These are phyloP conservation scores for Rubia peregrina DNA, from an alignment of 305 asterid species.

Conservation along the genomic window DNA sequence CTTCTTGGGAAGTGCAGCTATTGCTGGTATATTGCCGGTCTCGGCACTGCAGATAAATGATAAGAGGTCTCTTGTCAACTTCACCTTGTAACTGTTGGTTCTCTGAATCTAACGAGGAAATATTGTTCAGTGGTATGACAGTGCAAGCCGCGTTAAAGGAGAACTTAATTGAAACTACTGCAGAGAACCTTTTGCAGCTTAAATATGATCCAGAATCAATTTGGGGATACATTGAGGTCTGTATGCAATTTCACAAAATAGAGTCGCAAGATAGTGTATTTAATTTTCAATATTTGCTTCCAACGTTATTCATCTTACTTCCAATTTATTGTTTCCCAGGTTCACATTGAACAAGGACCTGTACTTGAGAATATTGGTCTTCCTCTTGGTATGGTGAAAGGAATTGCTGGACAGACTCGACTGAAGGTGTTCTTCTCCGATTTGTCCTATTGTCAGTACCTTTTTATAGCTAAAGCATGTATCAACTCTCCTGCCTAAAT, in stretches of 20 bases:
- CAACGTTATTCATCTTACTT: background rate
- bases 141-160: slow-evolving; percentile 76
- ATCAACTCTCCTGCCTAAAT: background rate
- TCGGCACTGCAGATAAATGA: slow-evolving; percentile 64
- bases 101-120: slow-evolving; percentile 31
- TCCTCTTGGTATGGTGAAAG: slow-evolving; percentile 87
- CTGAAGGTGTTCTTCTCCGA: slow-evolving; percentile 43
- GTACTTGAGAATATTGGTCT: slow-evolving; percentile 83
- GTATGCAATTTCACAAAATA: background rate
- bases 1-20: slow-evolving; percentile 97
- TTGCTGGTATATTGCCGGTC: slow-evolving; percentile 83
- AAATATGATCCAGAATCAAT: slow-evolving; percentile 76
- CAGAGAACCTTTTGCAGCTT: slow-evolving; percentile 71
- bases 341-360: slow-evolving; percentile 98
- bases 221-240: slow-evolving; percentile 88
- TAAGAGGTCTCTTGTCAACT: slow-evolving; percentile 53
- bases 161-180: slow-evolving; percentile 58
- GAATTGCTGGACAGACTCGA: slow-evolving; percentile 98
- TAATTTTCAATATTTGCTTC: background rate
- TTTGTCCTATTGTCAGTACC: background rate
- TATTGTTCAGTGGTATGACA: slow-evolving; percentile 78
- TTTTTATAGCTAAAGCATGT: background rate
- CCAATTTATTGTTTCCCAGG: slow-evolving; percentile 37
- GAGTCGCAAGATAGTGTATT: slow-evolving; percentile 4
- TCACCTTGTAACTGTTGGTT: slow-evolving; percentile 11